phyloP scores from a whole-genome alignment of 495 filamentous ascomycete species.

The Hyaloscypha bicolor region DNA sequence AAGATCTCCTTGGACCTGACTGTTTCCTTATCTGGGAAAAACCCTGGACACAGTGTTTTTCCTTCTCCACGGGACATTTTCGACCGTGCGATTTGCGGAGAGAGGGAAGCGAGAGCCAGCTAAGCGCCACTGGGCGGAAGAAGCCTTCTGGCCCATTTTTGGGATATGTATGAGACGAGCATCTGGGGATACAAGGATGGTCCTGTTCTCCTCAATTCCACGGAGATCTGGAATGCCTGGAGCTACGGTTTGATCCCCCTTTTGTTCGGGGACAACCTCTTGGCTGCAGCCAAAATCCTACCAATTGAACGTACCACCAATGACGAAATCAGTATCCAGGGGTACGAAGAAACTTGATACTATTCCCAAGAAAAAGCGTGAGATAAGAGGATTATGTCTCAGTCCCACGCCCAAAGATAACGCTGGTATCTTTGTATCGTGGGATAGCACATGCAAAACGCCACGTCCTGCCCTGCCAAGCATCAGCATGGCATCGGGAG shows the following conservation, averaged over 20 bases:
- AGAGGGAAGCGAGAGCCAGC: not conserved
- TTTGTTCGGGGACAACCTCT: not conserved
- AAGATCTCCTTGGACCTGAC: conserved; percentile 21
- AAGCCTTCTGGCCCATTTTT: not conserved
- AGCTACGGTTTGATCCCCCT: not conserved
- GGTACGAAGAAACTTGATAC: not conserved
- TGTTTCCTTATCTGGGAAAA: conserved; percentile 12
- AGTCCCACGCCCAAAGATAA: conserved; percentile 7
- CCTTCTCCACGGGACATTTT: conserved; percentile 19
- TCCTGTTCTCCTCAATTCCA: conserved; percentile 9
- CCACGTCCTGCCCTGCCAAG: conserved; percentile 1
- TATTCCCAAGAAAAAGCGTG: not conserved
- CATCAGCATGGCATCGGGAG: not conserved
- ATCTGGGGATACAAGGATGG: conserved; percentile 3
- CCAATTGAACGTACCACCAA: not conserved
- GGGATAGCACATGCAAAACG: not conserved
- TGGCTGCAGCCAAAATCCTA: not conserved
- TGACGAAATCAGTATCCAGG: not conserved
- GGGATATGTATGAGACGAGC: not conserved
- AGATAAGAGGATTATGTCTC: not conserved
- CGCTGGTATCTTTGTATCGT: not conserved
- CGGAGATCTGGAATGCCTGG: conserved; percentile 13
- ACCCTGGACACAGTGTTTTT: conserved; percentile 1
- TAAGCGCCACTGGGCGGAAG: not conserved
- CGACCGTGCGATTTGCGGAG: not conserved